Base-by-base conservation (phyloP, 2,329 filamentous ascomycete genomes). In the Fusarium fracticaudum region DNA sequence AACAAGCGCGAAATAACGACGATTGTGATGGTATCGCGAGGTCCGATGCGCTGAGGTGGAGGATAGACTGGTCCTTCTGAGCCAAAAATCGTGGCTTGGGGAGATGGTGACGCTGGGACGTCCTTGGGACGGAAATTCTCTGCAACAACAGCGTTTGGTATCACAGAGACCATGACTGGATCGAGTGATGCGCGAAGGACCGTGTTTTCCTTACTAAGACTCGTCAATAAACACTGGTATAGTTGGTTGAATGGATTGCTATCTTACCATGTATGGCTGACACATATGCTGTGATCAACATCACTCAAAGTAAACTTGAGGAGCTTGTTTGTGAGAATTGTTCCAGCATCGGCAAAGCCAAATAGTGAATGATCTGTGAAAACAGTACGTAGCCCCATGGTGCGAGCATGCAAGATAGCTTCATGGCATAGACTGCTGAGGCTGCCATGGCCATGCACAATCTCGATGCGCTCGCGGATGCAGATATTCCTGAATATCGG, bases 281-380 rank as follows among this genome's bases (percentile, higher is more conserved):
- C 96, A 79, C 96, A 99, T 53, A 99, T 97, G 71, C 97, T 95
- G 87, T 99, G 96, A 80, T 98, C 96, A 20, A 99, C 95, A 80
- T 99, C 96, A 81, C 96, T 98, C 73, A 99, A 82, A 0, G 91
- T 96, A 80, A 99, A 99, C 82, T 99, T 99, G 64, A 99, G 88
- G 44, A 99, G 86, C 85, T 99, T 99, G 82, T 99, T 99, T 38
- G 96, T 97, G 67, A 99, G 86, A 73, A 99, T 99, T 75, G 96
- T 98, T 3, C 91, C 94, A 2, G 96, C 95, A 83, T 99, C 97
- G 51, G 96, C 96, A 79, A 99, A 99, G 4, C 96, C 96, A 85
- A 98, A 98, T 8, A 99, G 87, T 45, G 95, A 98, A 83, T 99
- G 96, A 79, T 99, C 96, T 2, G 96, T 99, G 80, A 98, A 98